Base-by-base conservation (phyloP, 768 basidiomycete species). In the Jaapia argillacea region DNA sequence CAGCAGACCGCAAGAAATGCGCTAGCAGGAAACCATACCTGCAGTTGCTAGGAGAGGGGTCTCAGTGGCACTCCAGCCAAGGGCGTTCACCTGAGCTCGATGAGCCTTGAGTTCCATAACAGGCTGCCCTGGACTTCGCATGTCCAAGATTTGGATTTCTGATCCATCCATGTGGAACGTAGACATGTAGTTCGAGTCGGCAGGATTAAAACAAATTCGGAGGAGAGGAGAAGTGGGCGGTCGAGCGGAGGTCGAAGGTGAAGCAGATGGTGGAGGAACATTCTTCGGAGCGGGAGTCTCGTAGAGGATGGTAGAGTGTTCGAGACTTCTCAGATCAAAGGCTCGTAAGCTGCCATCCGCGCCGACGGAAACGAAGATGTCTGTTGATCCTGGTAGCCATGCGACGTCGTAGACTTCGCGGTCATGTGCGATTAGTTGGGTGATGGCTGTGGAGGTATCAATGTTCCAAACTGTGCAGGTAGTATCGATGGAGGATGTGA, bases 401-500 rank as follows among this genome's bases (percentile, higher is more conserved):
- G 91, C 92, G 33, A 96, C 92, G 58, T 97, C 92, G 65, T 93
- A 94, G 12, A 91, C 92, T 65, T 93, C 85, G 38, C 88, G 79
- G 69, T 97, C 92, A 63, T 96, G 94, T 0, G 94, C 92, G 55
- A 96, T 94, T 47, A 99, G 79, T 61, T 98, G 96, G 2, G 96
- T 99, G 58, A 98, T 79, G 21, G 96, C 94, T 5, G 85, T 82
- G 21, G 81, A 77, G 3, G 89, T 89, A 54, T 94, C 86, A 58
- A 99, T 88, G 62, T 99, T 96, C 96, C 96, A 99, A 20, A 98
- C 86, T 1, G 96, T 98, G 60, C 94, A 98, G 12, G 93, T 96
- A 41, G 96, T 99, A 58, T 99, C 96, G 54, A 98, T 94, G 5
- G 92, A 96, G 20, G 94, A 93, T 4, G 96, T 99, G 27, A 98